Percentiles rank a stretch among this genome's conserved stretches.
Conservation (phyloP, 2,329 filamentous ascomycete genomes). For the Mycosphaerella arachidis region DNA sequence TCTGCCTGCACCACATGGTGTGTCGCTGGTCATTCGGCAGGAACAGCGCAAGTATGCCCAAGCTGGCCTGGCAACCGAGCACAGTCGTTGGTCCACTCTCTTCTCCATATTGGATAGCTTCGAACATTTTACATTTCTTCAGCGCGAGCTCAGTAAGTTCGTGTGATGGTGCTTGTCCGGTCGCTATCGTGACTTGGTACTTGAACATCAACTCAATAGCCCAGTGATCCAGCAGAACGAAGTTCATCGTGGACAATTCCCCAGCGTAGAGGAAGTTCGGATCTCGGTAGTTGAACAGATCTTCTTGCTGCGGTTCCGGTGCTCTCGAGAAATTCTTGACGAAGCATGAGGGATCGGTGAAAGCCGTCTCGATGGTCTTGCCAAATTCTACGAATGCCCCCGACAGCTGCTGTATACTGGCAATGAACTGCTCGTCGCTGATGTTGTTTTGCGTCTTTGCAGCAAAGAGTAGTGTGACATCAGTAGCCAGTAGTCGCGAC, state of each 20-base stretch:
- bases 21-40: slow-evolving; percentile 70
- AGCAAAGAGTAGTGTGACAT: slow-evolving; percentile 75
- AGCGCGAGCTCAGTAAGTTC: slow-evolving; percentile 62
- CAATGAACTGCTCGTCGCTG: slow-evolving; percentile 59
- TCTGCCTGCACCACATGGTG: slow-evolving; percentile 72
- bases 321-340: slow-evolving; percentile 60
- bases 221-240: slow-evolving; percentile 71
- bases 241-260: slow-evolving; percentile 69
- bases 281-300: slow-evolving; percentile 70
- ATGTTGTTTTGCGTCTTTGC: slow-evolving; percentile 62
- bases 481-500: slow-evolving; percentile 68
- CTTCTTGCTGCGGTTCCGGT: slow-evolving; percentile 44
- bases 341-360: slow-evolving; percentile 59
- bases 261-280: slow-evolving; percentile 66
- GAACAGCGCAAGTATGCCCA: slow-evolving; percentile 74
- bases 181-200: slow-evolving; percentile 61
- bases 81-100: slow-evolving; percentile 65
- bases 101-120: slow-evolving; percentile 70
- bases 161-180: slow-evolving; percentile 44
- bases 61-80: slow-evolving; percentile 67
- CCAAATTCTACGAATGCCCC: slow-evolving; percentile 48
- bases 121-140: slow-evolving; percentile 71
- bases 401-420: slow-evolving; percentile 48
- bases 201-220: slow-evolving; percentile 76
- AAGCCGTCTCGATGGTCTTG: slow-evolving; percentile 54